phyloP scores from a whole-genome alignment of 441 rosid genomes.

The Mallotus repandus region DNA sequence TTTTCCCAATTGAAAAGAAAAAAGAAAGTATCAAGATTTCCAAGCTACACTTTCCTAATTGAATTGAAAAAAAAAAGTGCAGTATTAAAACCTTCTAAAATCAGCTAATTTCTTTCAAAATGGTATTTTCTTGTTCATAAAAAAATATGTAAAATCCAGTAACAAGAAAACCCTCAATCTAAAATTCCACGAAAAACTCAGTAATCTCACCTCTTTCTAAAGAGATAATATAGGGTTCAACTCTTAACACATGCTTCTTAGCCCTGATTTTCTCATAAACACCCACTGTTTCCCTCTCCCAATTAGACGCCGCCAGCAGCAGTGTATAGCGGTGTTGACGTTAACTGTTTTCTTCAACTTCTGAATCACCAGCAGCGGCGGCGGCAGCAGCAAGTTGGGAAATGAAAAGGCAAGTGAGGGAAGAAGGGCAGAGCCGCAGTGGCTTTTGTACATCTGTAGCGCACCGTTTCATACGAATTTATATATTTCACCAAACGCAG shows the following conservation, averaged over 20 bases:
- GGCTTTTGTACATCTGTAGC: not conserved
- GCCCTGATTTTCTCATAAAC: constrained; percentile 77
- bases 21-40: not conserved
- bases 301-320: constrained; percentile 27
- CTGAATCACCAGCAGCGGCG: not conserved
- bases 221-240: constrained; percentile 68
- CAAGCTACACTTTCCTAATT: too few relatives aligned
- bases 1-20: not conserved
- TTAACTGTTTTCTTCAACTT: constrained; percentile 43
- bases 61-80: too few relatives aligned
- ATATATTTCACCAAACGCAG: not conserved
- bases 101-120: too few relatives aligned
- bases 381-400: too few relatives aligned
- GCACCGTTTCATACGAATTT: not conserved
- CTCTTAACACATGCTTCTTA: constrained; percentile 74
- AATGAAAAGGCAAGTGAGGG: too few relatives aligned
- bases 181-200: too few relatives aligned
- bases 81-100: too few relatives aligned
- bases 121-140: too few relatives aligned
- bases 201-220: constrained; percentile 51
- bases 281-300: constrained; percentile 91
- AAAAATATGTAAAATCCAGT: not conserved
- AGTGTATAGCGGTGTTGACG: constrained; percentile 13
- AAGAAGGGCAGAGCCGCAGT: too few relatives aligned
- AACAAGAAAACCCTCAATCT: not conserved